Conservation (phyloP, 2,329 filamentous ascomycete genomes). For the Zasmidium angulare region DNA sequence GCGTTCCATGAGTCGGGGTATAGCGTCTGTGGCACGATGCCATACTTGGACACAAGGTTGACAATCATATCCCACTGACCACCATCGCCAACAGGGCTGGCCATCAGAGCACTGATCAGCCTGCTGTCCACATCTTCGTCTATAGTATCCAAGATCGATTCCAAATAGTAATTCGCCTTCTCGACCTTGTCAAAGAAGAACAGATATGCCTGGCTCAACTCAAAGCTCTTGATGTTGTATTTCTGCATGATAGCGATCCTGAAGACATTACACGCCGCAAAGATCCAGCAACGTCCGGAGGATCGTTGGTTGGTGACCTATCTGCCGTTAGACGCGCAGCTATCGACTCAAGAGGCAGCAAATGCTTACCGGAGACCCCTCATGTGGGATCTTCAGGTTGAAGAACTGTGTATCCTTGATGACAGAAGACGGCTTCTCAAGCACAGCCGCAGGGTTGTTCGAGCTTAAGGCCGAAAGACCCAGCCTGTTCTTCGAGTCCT, state of each 20-base stretch:
- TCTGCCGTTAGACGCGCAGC: neutral
- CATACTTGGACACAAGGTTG: slow-evolving; percentile 83
- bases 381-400: slow-evolving; percentile 78
- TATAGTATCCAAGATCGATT: slow-evolving; percentile 75
- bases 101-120: slow-evolving; percentile 68
- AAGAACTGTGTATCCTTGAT: slow-evolving; percentile 75
- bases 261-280: slow-evolving; percentile 88
- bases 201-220: slow-evolving; percentile 83
- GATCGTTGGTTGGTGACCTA: slow-evolving; percentile 76
- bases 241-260: slow-evolving; percentile 84
- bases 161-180: slow-evolving; percentile 86
- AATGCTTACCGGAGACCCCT: slow-evolving; percentile 61
- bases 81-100: slow-evolving; percentile 71
- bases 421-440: slow-evolving; percentile 62
- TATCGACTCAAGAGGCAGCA: neutral
- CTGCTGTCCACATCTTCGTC: slow-evolving; percentile 69
- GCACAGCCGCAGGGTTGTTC: slow-evolving; percentile 64
- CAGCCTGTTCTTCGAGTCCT: slow-evolving; percentile 59
- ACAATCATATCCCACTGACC: slow-evolving; percentile 93
- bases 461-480: slow-evolving; percentile 71
- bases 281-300: slow-evolving; percentile 87
- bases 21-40: slow-evolving; percentile 72
- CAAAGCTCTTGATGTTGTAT: slow-evolving; percentile 73
- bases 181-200: slow-evolving; percentile 96
- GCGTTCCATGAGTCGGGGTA: slow-evolving; percentile 85